Evolutionary conservation across 2,329 filamentous ascomycete genomes (phyloP), one percentile per base, ranked within the genome.

Genomic region (Beauveria asiatica): DNA sequence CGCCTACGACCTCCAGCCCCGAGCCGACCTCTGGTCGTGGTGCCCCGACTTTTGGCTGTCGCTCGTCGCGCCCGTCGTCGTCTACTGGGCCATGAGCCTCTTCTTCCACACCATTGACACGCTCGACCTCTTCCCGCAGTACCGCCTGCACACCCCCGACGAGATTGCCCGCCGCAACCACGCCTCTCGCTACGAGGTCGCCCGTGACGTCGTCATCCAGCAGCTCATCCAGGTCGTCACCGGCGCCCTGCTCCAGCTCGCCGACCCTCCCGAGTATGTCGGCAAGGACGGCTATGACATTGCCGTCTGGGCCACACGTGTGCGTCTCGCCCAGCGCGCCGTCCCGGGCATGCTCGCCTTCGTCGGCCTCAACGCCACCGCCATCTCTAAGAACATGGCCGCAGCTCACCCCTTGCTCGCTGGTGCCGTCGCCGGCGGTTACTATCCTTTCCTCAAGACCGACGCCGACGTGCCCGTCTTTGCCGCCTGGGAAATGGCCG

Each of bases 91-190:
- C 23, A 76, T 95, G 37, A 97, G 93, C 21, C 75, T 90, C 72
- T 76, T 93, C 71, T 99, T 96, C 78, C 93, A 97, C 78, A 70
- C 86, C 66, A 86, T 97, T 69, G 94, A 99, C 75, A 79, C 86
- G 61, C 86, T 87, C 75, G 90, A 97, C 73, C 77, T 93, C 42
- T 96, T 93, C 72, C 87, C 92, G 19, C 85, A 95, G 68, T 97
- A 97, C 76, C 88, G 94, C 64, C 81, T 99, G 46, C 94, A 99
- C 76, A 97, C 94, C 0, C 94, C 94, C 16, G 92, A 91, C 57
- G 93, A 97, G 74, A 88, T 97, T 64, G 72, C 86, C 41, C 90
- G 90, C 73, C 85, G 92, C 67, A 97, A 97, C 74, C 90, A 90
- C 69, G 93, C 91, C 57, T 84, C 89, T 51, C 85, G 91, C 64